Evolutionary conservation across 2,329 filamentous ascomycete genomes (phyloP).

Genomic region (Pestalotiopsis fici): DNA sequence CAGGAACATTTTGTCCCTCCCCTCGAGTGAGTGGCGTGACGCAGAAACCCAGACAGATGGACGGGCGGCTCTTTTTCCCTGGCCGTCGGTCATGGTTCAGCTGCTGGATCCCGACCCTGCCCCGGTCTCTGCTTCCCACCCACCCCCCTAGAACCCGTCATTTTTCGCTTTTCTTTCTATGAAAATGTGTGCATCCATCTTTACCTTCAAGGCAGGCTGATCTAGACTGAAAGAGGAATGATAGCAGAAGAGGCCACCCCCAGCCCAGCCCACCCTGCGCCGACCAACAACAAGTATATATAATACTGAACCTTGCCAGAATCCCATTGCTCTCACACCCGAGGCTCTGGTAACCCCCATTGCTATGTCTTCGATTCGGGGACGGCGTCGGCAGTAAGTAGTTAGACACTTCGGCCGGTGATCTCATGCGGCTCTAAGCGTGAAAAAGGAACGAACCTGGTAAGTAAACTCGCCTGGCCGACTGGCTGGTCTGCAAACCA

Average conservation of each 20-base stretch:
- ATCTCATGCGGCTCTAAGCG: slow-evolving; percentile 13
- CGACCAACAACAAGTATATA: slow-evolving; percentile 13
- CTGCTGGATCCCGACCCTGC: slow-evolving; percentile 19
- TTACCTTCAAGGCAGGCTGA: slow-evolving; percentile 18
- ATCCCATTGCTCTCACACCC: not conserved
- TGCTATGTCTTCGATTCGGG: slow-evolving; percentile 11
- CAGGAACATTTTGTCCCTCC: not conserved
- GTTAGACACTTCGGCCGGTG: not conserved
- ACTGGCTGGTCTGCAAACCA: slow-evolving; percentile 16
- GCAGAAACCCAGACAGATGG: not conserved
- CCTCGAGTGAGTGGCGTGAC: not conserved
- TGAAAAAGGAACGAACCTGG: slow-evolving; percentile 8
- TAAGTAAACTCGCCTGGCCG: slow-evolving; percentile 6
- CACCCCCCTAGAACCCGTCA: not conserved
- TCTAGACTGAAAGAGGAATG: slow-evolving; percentile 16
- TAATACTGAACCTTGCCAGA: slow-evolving; percentile 20
- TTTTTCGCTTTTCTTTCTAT: slow-evolving; percentile 12
- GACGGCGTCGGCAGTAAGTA: not conserved
- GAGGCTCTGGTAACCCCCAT: slow-evolving; percentile 5
- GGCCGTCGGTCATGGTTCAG: not conserved
- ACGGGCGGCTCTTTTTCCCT: not conserved
- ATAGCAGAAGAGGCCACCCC: slow-evolving; percentile 13
- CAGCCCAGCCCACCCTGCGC: not conserved
- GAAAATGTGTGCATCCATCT: slow-evolving; percentile 13
- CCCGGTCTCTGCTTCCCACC: slow-evolving; percentile 16